A percentile compares a stretch with the other conserved stretches of the same genome.
Conservation (phyloP, 352 stramenopile species). For the Pythium plurisporium region DNA sequence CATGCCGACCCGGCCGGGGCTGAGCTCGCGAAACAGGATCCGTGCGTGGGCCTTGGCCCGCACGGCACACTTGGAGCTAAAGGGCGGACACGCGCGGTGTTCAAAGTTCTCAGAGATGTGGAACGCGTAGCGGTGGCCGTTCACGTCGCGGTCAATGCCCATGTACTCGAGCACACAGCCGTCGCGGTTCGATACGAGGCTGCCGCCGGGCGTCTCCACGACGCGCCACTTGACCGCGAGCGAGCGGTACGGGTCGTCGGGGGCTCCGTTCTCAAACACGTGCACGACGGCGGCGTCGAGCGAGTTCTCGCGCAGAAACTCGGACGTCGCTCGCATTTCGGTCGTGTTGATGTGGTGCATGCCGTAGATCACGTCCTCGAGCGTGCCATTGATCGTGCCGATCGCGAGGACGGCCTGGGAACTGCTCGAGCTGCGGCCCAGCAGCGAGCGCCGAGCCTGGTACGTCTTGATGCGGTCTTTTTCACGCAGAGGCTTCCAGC, state of each 20-base stretch:
- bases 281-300: slow-evolving; percentile 33
- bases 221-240: slow-evolving; percentile 24
- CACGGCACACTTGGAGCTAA: slow-evolving; percentile 1
- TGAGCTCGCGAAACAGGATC: slow-evolving; percentile 16
- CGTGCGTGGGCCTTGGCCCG: slow-evolving; percentile 3
- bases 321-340: slow-evolving; percentile 34
- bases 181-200: slow-evolving; percentile 30
- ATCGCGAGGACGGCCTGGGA: slow-evolving; percentile 32
- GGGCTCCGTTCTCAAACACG: slow-evolving; percentile 34
- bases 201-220: slow-evolving; percentile 10
- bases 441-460: neutral
- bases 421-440: neutral
- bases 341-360: slow-evolving; percentile 29
- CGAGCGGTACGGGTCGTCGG: slow-evolving; percentile 14
- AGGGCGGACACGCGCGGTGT: slow-evolving; percentile 11
- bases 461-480: slow-evolving; percentile 15
- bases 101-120: slow-evolving; percentile 35
- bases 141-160: slow-evolving; percentile 29
- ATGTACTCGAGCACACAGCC: slow-evolving; percentile 48
- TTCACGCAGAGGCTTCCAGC: slow-evolving; percentile 16
- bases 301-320: slow-evolving; percentile 17
- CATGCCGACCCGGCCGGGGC: slow-evolving; percentile 2
- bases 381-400: slow-evolving; percentile 42
- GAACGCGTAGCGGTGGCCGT: slow-evolving; percentile 37
- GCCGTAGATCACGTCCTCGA: slow-evolving; percentile 67